A percentile compares a stretch with the other conserved stretches of the same genome.
Conservation (phyloP, 208 protist genomes). For the Acanthamoeba healyi region DNA sequence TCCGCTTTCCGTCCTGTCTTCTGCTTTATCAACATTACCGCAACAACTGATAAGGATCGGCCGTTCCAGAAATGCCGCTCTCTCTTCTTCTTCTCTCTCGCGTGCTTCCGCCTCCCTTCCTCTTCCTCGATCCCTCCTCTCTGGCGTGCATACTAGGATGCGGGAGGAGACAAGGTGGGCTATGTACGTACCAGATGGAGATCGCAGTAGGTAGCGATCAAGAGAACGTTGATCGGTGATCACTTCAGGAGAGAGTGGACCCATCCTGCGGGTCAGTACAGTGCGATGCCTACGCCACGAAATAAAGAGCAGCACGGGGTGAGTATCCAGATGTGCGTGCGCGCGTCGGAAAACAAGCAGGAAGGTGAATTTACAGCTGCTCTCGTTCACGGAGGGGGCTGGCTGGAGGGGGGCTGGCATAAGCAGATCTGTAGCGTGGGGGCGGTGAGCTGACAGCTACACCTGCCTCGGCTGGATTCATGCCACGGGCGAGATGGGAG, state of each 20-base stretch:
- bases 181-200: not conserved
- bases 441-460: not conserved
- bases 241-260: not conserved
- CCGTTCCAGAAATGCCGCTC: too few species aligned
- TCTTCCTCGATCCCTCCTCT: too few species aligned
- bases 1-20: not conserved
- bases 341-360: not conserved
- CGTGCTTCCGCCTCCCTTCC: too few species aligned
- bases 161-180: not conserved
- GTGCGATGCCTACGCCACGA: not conserved
- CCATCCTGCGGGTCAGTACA: not conserved
- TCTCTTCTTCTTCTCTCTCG: too few species aligned
- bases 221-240: constrained; percentile 3
- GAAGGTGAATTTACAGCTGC: not conserved
- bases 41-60: too few species aligned
- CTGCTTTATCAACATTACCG: too few species aligned
- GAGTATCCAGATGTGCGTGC: not conserved
- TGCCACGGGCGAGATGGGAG: too few species aligned
- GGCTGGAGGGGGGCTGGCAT: not conserved
- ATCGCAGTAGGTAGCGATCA: not conserved
- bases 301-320: not conserved
- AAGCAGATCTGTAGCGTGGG: not conserved
- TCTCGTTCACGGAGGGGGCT: not conserved
- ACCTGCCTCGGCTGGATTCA: not conserved
- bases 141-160: too few species aligned